Evolutionary conservation across 768 basidiomycete genomes (phyloP), one percentile per base, ranked within the genome.

Genomic region (Hydnomerulius pinastri): DNA sequence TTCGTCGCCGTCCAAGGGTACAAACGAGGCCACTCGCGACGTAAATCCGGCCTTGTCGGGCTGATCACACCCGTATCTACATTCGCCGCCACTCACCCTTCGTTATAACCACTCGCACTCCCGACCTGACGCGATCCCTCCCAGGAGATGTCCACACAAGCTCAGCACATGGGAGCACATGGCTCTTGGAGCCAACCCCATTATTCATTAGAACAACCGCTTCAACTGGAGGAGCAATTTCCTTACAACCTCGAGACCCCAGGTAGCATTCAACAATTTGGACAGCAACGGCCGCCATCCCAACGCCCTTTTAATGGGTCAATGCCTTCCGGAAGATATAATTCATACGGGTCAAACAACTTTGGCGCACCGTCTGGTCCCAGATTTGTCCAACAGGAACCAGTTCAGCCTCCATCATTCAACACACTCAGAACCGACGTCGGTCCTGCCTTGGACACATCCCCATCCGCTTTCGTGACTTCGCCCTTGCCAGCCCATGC

Each of bases 151-250:
- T 58, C 68, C 7, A 55, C 55, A 0, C 57, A 61, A 35, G 48
- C 60, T 0, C 65, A 59, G 3, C 39, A 40, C 20, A 42, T 50
- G 36, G 50, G 28, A 0, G 36, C 28, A 10, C 51, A 56, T 20
- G 44, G 42, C 35, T 13, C 48, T 6, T 68, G 67, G 68, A 51
- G 58, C 33, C 55, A 57, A 2, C 21, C 40, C 0, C 56, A 55
- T 9, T 60, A 52, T 44, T 2, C 50, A 2, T 39, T 60, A 42
- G 55, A 42, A 10, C 61, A 53, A 3, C 43, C 62, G 9, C 54
- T 60, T 8, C 62, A 68, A 21, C 69, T 70, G 39, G 67, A 70
- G 20, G 66, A 70, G 20, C 50, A 57, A 27, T 50, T 51, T 2
- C 38, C 56, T 1, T 62, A 57, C 43, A 13, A 62, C 17, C 30